Evolutionary conservation across 139 green algal species (phyloP).

Genomic region (Coelastrella sp.): DNA sequence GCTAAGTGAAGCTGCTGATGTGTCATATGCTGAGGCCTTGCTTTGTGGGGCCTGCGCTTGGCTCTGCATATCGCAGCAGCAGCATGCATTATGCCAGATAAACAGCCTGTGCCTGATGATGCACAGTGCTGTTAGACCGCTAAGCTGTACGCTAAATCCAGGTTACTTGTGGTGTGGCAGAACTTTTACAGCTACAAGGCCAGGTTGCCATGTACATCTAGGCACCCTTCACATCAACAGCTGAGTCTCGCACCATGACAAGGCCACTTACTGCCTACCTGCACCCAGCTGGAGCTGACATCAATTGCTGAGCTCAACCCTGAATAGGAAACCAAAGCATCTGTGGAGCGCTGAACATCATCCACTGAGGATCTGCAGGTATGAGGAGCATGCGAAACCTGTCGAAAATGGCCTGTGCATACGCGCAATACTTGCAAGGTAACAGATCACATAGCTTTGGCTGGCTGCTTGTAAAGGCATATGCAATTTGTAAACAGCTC

Average conservation of each 20-base stretch:
- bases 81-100: too few species aligned
- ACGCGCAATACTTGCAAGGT: neutral
- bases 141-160: neutral
- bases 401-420: neutral
- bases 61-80: neutral
- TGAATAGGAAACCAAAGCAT: slow-evolving; percentile 15
- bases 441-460: too few species aligned
- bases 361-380: slow-evolving; percentile 17
- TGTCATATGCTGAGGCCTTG: neutral
- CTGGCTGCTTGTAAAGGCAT: too few species aligned
- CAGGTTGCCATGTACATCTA: neutral
- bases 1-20: neutral
- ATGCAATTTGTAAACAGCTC: too few species aligned
- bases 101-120: too few species aligned
- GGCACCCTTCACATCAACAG: neutral
- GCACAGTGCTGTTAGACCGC: too few species aligned
- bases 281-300: slow-evolving; percentile 23
- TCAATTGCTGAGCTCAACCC: slow-evolving; percentile 3
- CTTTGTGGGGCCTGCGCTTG: neutral
- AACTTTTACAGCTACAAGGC: neutral
- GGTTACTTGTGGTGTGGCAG: neutral
- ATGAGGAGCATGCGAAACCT: neutral
- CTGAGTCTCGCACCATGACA: neutral
- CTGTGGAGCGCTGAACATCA: slow-evolving; percentile 23
- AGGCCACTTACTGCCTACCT: slow-evolving; percentile 9